These are phyloP conservation scores for Isatis tinctoria DNA, from an alignment of 345 rosid genomes.

Conservation along the genomic window DNA sequence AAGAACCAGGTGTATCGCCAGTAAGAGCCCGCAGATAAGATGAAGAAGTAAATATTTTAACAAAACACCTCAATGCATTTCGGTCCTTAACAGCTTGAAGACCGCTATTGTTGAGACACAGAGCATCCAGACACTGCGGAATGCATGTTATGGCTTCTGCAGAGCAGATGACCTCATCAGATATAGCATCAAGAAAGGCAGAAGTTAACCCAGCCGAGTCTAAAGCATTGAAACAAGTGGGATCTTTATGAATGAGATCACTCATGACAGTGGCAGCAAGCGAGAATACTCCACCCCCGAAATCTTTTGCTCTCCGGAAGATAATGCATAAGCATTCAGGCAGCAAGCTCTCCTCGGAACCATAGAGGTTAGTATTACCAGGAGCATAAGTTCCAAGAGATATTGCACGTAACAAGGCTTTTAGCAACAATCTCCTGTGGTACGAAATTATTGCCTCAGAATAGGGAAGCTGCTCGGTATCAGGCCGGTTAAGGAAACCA, in stretches of 20 bases:
- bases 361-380: constrained; percentile 73
- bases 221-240: constrained; percentile 76
- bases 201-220: constrained; percentile 92
- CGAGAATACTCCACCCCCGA: constrained; percentile 95
- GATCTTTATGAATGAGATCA: constrained; percentile 97
- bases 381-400: constrained; percentile 95
- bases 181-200: constrained; percentile 86
- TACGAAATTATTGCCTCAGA: constrained; percentile 85
- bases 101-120: constrained; percentile 83
- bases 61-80: constrained; percentile 84
- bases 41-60: constrained; percentile 81
- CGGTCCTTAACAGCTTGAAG: constrained; percentile 88
- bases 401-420: constrained; percentile 82
- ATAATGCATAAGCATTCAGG: constrained; percentile 82
- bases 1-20: constrained; percentile 71
- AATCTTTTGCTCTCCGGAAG: constrained; percentile 82
- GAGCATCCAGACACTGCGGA: constrained; percentile 97
- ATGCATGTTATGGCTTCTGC: constrained; percentile 90
- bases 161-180: constrained; percentile 84
- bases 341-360: constrained; percentile 82
- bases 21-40: constrained; percentile 76
- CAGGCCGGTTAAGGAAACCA: constrained; percentile 46
- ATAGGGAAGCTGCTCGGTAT: constrained; percentile 56
- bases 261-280: constrained; percentile 97
- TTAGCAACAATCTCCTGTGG: constrained; percentile 70